These are phyloP conservation scores for Neurospora sp. DNA, from an alignment of 495 filamentous ascomycete species.

Conservation along the genomic window DNA sequence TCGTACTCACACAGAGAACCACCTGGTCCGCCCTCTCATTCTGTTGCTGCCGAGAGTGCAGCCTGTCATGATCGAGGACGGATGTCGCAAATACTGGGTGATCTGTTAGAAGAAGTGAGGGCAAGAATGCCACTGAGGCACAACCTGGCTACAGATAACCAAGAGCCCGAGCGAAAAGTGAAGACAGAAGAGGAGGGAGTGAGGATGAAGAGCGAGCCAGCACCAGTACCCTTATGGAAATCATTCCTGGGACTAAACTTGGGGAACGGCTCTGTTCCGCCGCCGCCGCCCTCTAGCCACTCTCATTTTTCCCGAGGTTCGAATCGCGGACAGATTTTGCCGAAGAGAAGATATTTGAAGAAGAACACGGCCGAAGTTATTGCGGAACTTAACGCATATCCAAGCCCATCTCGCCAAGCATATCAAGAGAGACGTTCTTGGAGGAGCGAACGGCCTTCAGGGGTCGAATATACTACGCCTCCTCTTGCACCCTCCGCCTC, in stretches of 20 bases:
- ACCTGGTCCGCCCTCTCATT: background rate
- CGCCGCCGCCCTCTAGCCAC: background rate
- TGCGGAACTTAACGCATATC: accelerated
- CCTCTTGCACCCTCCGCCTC: background rate
- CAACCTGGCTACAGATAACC: background rate
- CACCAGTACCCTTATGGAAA: background rate
- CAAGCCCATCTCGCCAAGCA: background rate
- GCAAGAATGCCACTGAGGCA: background rate
- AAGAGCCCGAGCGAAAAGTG: background rate
- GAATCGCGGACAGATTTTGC: background rate
- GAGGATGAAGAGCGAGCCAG: background rate
- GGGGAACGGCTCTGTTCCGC: background rate
- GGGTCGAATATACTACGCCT: background rate
- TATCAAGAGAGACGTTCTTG: background rate
- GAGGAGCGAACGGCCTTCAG: background rate
- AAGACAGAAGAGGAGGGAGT: background rate
- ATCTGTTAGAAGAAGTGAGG: too few relatives aligned
- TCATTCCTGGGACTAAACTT: background rate
- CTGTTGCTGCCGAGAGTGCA: background rate
- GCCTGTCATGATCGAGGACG: background rate
- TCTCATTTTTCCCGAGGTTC: background rate
- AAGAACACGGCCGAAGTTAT: background rate
- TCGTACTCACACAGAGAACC: background rate
- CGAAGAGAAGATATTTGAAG: background rate
- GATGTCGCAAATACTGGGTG: background rate